A percentile compares a stretch with the other conserved stretches of the same genome.
Evolutionary conservation across 2,329 filamentous ascomycete species (phyloP).

Genomic region (Pseudogymnoascus sp.): DNA sequence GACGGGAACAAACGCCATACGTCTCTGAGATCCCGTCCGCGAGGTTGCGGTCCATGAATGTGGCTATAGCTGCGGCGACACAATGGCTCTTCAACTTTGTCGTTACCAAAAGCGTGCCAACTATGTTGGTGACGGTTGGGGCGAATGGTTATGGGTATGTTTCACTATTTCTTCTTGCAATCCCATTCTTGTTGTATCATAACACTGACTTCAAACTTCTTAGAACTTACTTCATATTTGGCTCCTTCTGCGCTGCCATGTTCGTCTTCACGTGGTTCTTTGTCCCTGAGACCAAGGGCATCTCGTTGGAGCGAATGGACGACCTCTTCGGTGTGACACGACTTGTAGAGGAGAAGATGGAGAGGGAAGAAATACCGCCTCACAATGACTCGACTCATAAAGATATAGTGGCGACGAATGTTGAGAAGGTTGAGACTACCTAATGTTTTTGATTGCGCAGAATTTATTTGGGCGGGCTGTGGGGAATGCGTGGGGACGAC

Average conservation of each 20-base stretch:
- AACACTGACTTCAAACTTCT: neutral
- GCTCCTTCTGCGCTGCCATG: slow-evolving; percentile 50
- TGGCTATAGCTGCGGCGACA: slow-evolving; percentile 56
- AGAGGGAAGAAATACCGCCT: neutral
- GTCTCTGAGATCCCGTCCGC: slow-evolving; percentile 60
- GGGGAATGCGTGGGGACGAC: neutral
- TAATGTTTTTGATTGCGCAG: neutral
- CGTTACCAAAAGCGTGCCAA: slow-evolving; percentile 39
- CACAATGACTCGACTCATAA: neutral
- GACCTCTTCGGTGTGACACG: slow-evolving; percentile 23
- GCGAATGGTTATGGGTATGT: slow-evolving; percentile 18
- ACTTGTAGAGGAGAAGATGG: slow-evolving; percentile 8
- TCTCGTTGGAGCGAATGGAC: slow-evolving; percentile 31
- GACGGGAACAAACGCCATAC: slow-evolving; percentile 48
- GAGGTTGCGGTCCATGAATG: slow-evolving; percentile 54
- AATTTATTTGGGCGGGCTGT: neutral
- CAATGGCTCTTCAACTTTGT: slow-evolving; percentile 70
- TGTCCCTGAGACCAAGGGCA: slow-evolving; percentile 49
- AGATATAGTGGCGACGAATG: neutral
- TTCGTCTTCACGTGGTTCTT: slow-evolving; percentile 26
- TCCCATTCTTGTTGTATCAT: neutral
- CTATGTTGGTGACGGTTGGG: slow-evolving; percentile 16
- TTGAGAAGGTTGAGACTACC: neutral
- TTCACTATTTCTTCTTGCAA: neutral
- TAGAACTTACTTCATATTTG: slow-evolving; percentile 47